Evolutionary conservation across 495 filamentous ascomycete genomes (phyloP).

Genomic region (Xylaria bambusicola): DNA sequence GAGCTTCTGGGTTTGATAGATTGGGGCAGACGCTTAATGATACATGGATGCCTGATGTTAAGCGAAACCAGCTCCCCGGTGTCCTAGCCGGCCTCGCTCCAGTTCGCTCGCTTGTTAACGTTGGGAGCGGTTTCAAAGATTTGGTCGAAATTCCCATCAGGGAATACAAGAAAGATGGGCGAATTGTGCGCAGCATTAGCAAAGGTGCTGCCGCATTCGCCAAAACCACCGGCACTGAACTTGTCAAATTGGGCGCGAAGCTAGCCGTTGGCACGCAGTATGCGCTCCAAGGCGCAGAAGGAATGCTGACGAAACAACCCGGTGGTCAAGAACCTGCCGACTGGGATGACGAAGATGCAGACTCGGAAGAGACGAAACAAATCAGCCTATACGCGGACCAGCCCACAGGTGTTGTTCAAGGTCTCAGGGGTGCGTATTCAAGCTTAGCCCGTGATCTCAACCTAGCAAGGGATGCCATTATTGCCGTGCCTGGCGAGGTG

Average conservation of each 20-base stretch:
- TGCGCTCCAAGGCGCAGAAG: constrained; percentile 84
- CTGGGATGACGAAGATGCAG: constrained; percentile 64
- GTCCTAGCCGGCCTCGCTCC: constrained; percentile 89
- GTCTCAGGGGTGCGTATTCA: constrained; percentile 76
- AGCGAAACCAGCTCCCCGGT: constrained; percentile 82
- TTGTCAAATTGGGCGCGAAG: constrained; percentile 91
- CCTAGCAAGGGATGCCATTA: constrained; percentile 82
- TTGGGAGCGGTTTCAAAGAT: constrained; percentile 81
- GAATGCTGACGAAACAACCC: constrained; percentile 60
- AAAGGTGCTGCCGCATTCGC: constrained; percentile 89
- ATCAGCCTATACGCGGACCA: constrained; percentile 93
- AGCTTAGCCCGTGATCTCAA: constrained; percentile 85
- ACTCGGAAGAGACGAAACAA: constrained; percentile 68
- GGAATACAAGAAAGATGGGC: constrained; percentile 92
- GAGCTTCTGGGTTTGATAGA: constrained; percentile 84
- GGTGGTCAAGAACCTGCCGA: constrained; percentile 34
- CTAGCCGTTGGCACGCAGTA: constrained; percentile 93
- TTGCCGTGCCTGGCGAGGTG: constrained; percentile 90
- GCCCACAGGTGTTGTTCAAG: constrained; percentile 82
- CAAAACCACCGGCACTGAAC: constrained; percentile 86
- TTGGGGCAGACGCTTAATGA: constrained; percentile 88
- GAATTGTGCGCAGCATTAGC: constrained; percentile 85
- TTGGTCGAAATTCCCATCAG: constrained; percentile 85
- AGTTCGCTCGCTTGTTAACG: constrained; percentile 84
- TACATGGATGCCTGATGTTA: constrained; percentile 96